Base-by-base conservation (phyloP, 495 filamentous ascomycete genomes). In the Thermothielavioides terrestris region DNA sequence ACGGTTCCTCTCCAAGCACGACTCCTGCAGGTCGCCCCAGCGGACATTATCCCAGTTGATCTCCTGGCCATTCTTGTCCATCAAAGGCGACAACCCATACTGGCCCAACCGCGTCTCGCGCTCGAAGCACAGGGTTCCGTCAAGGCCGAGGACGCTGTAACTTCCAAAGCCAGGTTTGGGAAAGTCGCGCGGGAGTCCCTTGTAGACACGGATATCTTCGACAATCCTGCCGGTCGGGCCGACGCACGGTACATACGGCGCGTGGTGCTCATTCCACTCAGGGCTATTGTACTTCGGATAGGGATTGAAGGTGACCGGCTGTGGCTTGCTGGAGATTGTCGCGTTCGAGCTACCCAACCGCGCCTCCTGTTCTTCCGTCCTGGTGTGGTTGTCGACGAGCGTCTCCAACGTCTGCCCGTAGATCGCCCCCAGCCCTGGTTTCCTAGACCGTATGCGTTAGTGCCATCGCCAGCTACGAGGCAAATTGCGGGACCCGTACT, bases 111-210 rank as follows among this genome's bases (percentile, higher is more conserved):
- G 76, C 18, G 89, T 90, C 62, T 86, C 88, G 7, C 92, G 77
- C 58, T 97, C 92, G 64, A 92, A 98, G 69, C 92, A 98, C 37
- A 96, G 69, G 60, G 92, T 82, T 42, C 86, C 77, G 42, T 82
- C 80, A 36, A 95, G 73, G 0, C 83, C 84, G 17, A 95, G 64
- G 39, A 84, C 63, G 6, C 76, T 71, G 63, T 92, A 86, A 21
- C 83, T 85, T 1, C 92, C 92, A 56, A 94, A 83, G 1, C 82
- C 75, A 14, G 88, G 78, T 8, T 87, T 81, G 0, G 88, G 88
- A 59, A 91, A 87, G 0, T 81, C 77, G 36, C 76, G 65, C 2
- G 83, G 79, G 2, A 84, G 74, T 1, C 88, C 89, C 46, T 71
- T 66, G 48, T 73, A 78, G 23, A 73, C 75, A 12, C 55, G 45